phyloP scores from a whole-genome alignment of 352 stramenopile species.

The Globisporangium camurandrum region DNA sequence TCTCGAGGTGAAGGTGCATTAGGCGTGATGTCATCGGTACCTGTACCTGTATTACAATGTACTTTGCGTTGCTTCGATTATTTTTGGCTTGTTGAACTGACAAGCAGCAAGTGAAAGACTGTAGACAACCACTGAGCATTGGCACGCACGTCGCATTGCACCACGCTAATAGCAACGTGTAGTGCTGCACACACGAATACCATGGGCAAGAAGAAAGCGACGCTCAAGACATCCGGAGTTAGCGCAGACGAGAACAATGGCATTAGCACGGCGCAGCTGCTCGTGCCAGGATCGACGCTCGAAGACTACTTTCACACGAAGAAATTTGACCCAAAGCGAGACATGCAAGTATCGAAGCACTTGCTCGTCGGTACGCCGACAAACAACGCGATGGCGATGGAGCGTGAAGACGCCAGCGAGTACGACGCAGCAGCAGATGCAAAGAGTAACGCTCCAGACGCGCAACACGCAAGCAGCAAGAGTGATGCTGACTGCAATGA shows the following conservation, averaged over 20 bases:
- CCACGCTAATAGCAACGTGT: no score
- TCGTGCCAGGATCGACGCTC: conserved; percentile 18
- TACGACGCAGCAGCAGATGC: not conserved
- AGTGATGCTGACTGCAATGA: not conserved
- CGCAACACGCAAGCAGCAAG: conserved; percentile 6
- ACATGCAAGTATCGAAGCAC: conserved; percentile 36
- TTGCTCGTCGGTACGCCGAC: conserved; percentile 37
- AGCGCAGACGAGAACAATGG: conserved; percentile 16
- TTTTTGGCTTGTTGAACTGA: no score
- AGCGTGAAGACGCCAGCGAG: conserved; percentile 13
- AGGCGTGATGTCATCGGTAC: no score
- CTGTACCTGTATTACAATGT: no score
- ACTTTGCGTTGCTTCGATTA: no score
- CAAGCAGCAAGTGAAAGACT: no score
- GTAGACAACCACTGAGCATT: no score
- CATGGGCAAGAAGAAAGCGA: conserved; percentile 19
- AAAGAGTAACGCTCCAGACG: not conserved
- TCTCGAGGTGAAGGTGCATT: no score
- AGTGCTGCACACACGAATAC: not conserved
- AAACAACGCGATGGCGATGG: conserved; percentile 48
- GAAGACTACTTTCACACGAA: conserved; percentile 38
- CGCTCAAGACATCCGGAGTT: conserved; percentile 13
- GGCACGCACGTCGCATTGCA: no score
- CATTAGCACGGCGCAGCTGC: not conserved
- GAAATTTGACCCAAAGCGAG: conserved; percentile 14